These are phyloP conservation scores for Phytophthora fragariaefolia DNA, from an alignment of 352 stramenopile genomes.

Conservation along the genomic window DNA sequence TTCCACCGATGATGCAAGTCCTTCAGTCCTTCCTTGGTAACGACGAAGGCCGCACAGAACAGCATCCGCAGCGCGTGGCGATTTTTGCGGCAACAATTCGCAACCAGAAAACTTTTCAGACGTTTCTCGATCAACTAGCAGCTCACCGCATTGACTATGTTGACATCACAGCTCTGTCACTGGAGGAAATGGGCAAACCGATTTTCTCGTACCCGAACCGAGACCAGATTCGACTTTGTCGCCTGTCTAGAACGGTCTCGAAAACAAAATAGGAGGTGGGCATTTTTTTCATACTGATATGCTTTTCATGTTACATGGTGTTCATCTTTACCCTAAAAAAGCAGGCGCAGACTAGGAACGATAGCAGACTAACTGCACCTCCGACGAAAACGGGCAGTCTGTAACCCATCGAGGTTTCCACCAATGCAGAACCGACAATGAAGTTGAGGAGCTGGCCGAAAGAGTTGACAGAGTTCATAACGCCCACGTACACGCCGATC, in stretches of 20 bases:
- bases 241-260: constrained; percentile 39
- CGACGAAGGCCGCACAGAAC: constrained; percentile 1
- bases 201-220: constrained; percentile 69
- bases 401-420: constrained; percentile 52
- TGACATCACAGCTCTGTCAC: constrained; percentile 60
- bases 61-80: constrained; percentile 40
- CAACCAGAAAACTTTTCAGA: constrained; percentile 77
- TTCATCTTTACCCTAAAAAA: constrained; percentile 57
- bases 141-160: constrained; percentile 61
- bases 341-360: constrained; percentile 37
- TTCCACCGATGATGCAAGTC: constrained; percentile 66
- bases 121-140: constrained; percentile 71
- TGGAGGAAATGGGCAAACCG: constrained; percentile 49
- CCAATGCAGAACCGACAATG: constrained; percentile 46
- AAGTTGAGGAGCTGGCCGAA: constrained; percentile 65
- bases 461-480: constrained; percentile 62
- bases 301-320: constrained; percentile 32
- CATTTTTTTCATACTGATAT: constrained; percentile 6
- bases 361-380: constrained; percentile 42
- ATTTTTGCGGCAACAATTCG: constrained; percentile 83
- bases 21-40: constrained; percentile 61
- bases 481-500: constrained; percentile 60
- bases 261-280: constrained; percentile 11
- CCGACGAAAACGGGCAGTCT: constrained; percentile 51
- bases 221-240: constrained; percentile 75